Percentiles rank a stretch among this genome's conserved stretches.
Evolutionary conservation across 345 rosid genomes (phyloP).

Genomic region (Eucalyptus erythrocorys): DNA sequence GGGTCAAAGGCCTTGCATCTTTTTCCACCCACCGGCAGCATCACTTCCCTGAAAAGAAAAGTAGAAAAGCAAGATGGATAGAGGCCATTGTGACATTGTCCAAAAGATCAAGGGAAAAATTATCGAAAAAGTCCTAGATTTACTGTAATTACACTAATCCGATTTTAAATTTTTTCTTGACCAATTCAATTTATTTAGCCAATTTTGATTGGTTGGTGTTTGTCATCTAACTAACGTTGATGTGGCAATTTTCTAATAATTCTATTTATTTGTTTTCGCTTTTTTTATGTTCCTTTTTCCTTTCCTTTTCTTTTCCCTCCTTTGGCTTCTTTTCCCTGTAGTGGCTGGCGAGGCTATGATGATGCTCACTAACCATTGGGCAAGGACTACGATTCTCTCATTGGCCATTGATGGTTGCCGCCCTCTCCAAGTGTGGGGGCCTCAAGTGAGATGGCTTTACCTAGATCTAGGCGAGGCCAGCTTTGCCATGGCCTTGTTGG

Average conservation of each 20-base stretch:
- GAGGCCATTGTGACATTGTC: background rate
- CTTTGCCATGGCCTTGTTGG: too few species aligned
- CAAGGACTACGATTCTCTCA: fast-evolving
- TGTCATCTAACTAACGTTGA: fast-evolving
- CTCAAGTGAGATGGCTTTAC: too few species aligned
- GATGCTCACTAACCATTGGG: fast-evolving
- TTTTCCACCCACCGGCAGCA: background rate
- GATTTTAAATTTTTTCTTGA: fast-evolving
- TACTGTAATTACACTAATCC: fast-evolving
- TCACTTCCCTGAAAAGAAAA: background rate
- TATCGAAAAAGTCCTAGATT: fast-evolving
- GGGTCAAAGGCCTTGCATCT: background rate
- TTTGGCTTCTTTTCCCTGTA: too few species aligned
- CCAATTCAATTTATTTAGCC: too few species aligned
- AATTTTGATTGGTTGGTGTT: fast-evolving
- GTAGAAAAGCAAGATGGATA: background rate
- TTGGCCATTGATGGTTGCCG: too few species aligned
- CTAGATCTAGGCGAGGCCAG: fast-evolving
- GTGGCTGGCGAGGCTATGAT: fast-evolving
- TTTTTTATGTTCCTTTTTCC: too few species aligned
- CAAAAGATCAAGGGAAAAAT: too few species aligned
- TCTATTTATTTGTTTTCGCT: too few species aligned
- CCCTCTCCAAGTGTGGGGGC: fast-evolving
- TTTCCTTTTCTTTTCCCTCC: too few species aligned
- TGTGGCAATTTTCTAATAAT: too few species aligned